These are phyloP conservation scores for Saccharum officinarum DNA, from an alignment of 176 grass and related monocot species.

Conservation along the genomic window DNA sequence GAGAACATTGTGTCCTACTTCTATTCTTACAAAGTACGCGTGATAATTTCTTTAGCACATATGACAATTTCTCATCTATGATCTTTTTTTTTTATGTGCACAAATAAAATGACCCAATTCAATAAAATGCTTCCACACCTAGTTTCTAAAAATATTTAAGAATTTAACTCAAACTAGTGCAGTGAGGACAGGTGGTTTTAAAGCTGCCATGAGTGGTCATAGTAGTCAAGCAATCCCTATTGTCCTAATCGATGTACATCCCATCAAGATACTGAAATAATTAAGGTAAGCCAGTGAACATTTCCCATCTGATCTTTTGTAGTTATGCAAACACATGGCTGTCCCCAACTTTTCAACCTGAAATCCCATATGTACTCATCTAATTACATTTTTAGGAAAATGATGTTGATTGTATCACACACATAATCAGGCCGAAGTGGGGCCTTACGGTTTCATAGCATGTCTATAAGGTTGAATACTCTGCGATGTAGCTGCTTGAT, in stretches of 20 bases:
- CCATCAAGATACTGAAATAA: not conserved
- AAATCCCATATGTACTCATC: conserved; percentile 13
- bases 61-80: not conserved
- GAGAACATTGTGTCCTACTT: not conserved
- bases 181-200: not conserved
- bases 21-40: not conserved
- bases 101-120: not conserved
- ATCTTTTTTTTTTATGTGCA: not conserved
- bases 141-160: conserved; percentile 2
- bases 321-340: conserved; percentile 9
- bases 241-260: not conserved
- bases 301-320: not conserved
- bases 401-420: not conserved
- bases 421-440: not conserved
- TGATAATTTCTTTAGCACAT: not conserved
- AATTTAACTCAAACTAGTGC: not conserved
- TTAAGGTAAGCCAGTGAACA: not conserved
- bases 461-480: conserved; percentile 32
- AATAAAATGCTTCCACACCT: not conserved
- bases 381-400: not conserved
- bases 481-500: conserved; percentile 24
- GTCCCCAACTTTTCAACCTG: not conserved
- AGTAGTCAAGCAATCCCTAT: not conserved
- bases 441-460: conserved; percentile 50
- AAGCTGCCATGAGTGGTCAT: not conserved